phyloP scores from a whole-genome alignment of 805 yeast genomes.

The Yarrowia keelungensis region DNA sequence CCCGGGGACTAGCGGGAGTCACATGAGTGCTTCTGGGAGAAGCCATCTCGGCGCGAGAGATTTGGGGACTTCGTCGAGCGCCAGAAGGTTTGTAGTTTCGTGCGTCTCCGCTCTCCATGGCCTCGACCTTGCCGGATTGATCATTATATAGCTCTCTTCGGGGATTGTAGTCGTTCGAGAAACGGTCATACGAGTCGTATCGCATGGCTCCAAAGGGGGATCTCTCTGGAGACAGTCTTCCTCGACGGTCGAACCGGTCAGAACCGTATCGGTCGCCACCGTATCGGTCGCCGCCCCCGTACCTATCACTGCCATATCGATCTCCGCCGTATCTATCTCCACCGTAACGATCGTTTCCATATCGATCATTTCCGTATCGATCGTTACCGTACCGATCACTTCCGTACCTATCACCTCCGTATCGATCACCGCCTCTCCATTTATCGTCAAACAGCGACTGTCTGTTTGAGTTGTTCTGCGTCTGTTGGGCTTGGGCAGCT shows the following conservation, averaged over 20 bases:
- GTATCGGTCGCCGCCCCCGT: constrained; percentile 2
- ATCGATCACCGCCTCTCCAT: constrained; percentile 33
- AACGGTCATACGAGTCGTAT: constrained; percentile 41
- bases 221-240: constrained; percentile 18
- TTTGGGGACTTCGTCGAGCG: constrained; percentile 5
- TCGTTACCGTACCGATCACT: constrained; percentile 2
- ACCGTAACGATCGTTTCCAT: constrained; percentile 1
- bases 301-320: not conserved
- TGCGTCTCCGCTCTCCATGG: constrained; percentile 38
- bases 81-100: constrained; percentile 10
- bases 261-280: not conserved
- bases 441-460: constrained; percentile 37
- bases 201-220: constrained; percentile 37
- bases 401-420: constrained; percentile 1
- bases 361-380: not conserved
- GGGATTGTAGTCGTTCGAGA: constrained; percentile 44
- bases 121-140: constrained; percentile 44
- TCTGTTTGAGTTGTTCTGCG: not conserved
- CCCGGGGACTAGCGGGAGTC: constrained; percentile 6
- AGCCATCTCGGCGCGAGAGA: constrained; percentile 11
- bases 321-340: not conserved
- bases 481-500: constrained; percentile 24
- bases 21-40: constrained; percentile 5
- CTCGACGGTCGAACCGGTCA: constrained; percentile 19
- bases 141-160: constrained; percentile 46